phyloP scores from a whole-genome alignment of 352 stramenopile genomes.

The Globisporangium abappressorium region DNA sequence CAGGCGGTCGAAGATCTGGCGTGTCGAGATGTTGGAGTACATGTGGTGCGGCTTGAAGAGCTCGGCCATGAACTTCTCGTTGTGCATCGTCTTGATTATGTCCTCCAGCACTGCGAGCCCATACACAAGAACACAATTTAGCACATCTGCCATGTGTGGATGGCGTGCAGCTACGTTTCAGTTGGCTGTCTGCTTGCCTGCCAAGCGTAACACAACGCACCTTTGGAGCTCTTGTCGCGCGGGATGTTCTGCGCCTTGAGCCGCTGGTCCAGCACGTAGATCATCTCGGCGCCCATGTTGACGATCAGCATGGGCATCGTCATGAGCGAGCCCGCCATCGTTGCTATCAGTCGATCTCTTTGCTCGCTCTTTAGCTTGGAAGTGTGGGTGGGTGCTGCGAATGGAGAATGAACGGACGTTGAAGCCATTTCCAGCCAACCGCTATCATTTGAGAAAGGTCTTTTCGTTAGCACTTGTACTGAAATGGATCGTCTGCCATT shows the following conservation, averaged over 20 bases:
- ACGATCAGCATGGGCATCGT: constrained; percentile 92
- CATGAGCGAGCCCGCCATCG: constrained; percentile 51
- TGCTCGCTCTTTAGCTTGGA: too few species aligned
- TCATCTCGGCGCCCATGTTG: constrained; percentile 94
- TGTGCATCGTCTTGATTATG: constrained; percentile 92
- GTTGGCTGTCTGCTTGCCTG: not conserved
- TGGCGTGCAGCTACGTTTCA: not conserved
- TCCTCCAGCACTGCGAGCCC: constrained; percentile 78
- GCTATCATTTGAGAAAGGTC: not conserved
- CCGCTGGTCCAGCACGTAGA: constrained; percentile 92
- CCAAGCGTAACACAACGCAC: constrained; percentile 11
- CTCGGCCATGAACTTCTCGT: constrained; percentile 88
- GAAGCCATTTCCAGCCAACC: not conserved
- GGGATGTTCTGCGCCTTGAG: constrained; percentile 90
- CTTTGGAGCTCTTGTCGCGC: constrained; percentile 87
- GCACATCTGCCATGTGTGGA: not conserved
- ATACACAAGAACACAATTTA: not conserved
- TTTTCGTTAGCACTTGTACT: not conserved
- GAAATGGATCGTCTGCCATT: not conserved
- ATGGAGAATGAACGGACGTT: not conserved
- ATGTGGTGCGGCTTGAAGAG: constrained; percentile 92
- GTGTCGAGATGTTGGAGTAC: constrained; percentile 87
- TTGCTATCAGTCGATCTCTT: too few species aligned
- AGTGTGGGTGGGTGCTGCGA: too few species aligned
- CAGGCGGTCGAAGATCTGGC: constrained; percentile 90